Base-by-base conservation (phyloP, 192 early-diverging fungal genomes). In the Rhizoclosmatium sp. region DNA sequence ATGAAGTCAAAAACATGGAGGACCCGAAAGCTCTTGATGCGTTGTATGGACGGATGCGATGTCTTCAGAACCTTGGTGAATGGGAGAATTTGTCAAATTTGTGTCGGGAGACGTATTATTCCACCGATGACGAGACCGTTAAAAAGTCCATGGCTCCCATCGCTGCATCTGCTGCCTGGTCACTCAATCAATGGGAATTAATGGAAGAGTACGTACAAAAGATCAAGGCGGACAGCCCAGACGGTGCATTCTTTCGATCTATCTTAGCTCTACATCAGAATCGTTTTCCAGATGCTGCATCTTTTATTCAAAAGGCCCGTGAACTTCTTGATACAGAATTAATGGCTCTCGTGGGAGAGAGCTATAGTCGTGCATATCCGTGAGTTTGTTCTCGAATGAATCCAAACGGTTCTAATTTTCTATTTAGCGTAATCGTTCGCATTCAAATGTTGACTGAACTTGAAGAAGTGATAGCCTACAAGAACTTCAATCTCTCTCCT, bases 401-500 rank as follows among this genome's bases (percentile, higher is more conserved):
- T 81, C 47, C 66, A 19, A 44, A 45, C n/a, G 41, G 39, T 44
- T 47, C 42, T 82, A 19, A 62, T 23, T 85, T 86, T 48, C 86
- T 85, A 0, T 95, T 94, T 19, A 89, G 21, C 89, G 93, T 75
- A 87, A 93, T 46, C 81, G 91, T 95, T 60, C 83, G 92, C 39
- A 81, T 80, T 40, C 88, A 89, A 0, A 95, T 97, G 95, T 90
- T 97, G 78, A 90, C 95, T 39, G 82, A 92, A 62, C 82, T 97
- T 44, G 95, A 97, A 78, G 95, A 97, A 80, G 92, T 95, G 47
- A 92, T 96, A 23, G 81, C 83, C 1, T 97, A 93, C 73, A 94
- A 93, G 69, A 85, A 89, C 46, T 86, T 85, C 12, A 76, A 89
- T 19, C 90, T 93, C 66, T 90, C 92, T 39, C 83, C 86, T 0